These are phyloP conservation scores for Starmerella tilneyi DNA, from an alignment of 805 yeast genomes.

Conservation along the genomic window DNA sequence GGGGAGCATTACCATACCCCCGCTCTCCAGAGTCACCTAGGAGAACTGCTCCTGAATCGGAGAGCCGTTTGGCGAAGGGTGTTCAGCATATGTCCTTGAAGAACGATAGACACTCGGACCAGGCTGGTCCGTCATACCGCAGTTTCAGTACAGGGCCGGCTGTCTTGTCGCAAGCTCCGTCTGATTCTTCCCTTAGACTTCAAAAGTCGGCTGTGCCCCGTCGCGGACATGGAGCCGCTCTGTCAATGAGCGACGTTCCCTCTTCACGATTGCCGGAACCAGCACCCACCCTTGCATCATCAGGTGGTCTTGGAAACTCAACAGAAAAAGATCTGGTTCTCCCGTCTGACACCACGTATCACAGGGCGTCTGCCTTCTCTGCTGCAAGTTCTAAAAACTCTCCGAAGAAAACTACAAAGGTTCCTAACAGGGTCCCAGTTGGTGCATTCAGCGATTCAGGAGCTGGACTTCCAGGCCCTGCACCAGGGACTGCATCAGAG, in stretches of 20 bases:
- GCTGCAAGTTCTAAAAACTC: too few relatives aligned
- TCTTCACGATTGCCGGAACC: not conserved
- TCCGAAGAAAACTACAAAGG: too few relatives aligned
- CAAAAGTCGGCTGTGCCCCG: not conserved
- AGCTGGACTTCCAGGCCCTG: not conserved
- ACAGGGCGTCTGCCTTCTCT: too few relatives aligned
- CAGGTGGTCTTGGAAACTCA: not conserved
- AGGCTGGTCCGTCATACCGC: not conserved
- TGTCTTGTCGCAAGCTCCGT: not conserved
- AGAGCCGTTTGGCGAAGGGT: not conserved
- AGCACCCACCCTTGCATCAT: not conserved
- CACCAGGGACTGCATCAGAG: too few relatives aligned
- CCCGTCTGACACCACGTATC: too few relatives aligned
- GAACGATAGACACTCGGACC: not conserved
- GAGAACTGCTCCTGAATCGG: not conserved
- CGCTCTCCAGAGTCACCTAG: constrained; percentile 3
- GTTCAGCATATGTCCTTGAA: not conserved
- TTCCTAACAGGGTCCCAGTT: not conserved
- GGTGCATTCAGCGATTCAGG: not conserved
- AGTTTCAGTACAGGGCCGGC: constrained; percentile 6
- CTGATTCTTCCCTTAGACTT: not conserved
- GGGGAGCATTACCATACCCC: constrained; percentile 4
- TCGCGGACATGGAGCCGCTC: constrained; percentile 4
- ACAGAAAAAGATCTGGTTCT: too few relatives aligned
- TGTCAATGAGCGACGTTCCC: not conserved